These are phyloP conservation scores for Fennellomyces sp. DNA, from an alignment of 371 early-diverging fungal genomes.

Conservation along the genomic window DNA sequence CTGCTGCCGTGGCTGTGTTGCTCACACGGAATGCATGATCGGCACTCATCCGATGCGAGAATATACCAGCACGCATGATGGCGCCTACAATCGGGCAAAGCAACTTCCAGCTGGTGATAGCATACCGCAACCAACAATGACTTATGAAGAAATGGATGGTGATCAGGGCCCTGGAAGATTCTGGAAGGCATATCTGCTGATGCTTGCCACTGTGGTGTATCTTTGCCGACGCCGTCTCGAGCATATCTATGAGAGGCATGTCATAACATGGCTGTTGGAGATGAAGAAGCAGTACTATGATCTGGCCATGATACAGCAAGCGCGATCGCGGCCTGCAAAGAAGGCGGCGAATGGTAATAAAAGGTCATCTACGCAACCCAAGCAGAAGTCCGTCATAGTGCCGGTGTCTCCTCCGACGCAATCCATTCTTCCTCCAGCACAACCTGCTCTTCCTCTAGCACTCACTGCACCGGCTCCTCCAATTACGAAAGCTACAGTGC, in stretches of 20 bases:
- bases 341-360: not conserved
- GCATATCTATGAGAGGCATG: conserved; percentile 18
- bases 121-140: not conserved
- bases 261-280: conserved; percentile 7
- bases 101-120: not conserved
- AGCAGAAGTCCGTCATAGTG: not conserved
- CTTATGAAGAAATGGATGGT: not conserved
- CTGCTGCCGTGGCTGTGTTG: conserved; percentile 41
- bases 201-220: conserved; percentile 24
- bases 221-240: conserved; percentile 24
- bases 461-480: not conserved
- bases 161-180: conserved; percentile 29
- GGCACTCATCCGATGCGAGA: conserved; percentile 24
- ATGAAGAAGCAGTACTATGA: not conserved
- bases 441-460: not conserved
- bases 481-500: not conserved
- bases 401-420: not conserved
- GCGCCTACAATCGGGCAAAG: not conserved
- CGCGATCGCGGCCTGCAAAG: not conserved
- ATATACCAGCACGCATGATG: not conserved
- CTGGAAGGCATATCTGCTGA: conserved; percentile 40
- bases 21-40: conserved; percentile 36
- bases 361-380: no score
- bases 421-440: not conserved
- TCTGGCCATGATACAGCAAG: not conserved